Evolutionary conservation across 2,329 filamentous ascomycete species (phyloP), one percentile per base, ranked within the genome.

Genomic region (Harringtonia aguacate): DNA sequence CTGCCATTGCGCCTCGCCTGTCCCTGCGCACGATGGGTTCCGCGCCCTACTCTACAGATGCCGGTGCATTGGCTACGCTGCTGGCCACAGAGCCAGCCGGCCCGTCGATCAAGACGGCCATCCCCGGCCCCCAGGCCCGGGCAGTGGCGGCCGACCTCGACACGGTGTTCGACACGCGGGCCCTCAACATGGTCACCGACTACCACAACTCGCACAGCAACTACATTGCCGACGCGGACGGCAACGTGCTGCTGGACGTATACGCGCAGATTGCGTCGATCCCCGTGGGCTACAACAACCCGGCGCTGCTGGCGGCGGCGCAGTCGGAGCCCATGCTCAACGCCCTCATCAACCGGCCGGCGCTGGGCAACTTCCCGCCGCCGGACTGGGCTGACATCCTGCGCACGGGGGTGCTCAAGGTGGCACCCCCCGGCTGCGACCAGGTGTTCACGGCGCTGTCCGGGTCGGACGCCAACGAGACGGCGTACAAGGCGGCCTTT

Each of bases 201-300:
- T 90, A 86, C 64, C 70, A 73, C 52, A 77, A 80, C 64, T 85
- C 81, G 55, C 65, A 72, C 47, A 87, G 87, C 56, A 94, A 94
- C 69, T 94, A 94, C 60, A 79, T 86, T 52, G 74, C 73, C 29
- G 82, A 86, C 54, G 72, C 79, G 0, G 82, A 86, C 56, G 81
- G 81, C 52, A 86, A 86, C 56, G 64, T 77, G 15, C 66, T 86
- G 46, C 72, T 86, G n/a, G 82, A 86, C 55, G 81, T 86, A 47
- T 90, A 90, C 59, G 85, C 88, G 41, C 88, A 95, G 66, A 95
- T 95, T 58, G 88, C 88, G 50, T 94, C 86, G 35, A 95, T 95
- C 55, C 85, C 88, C 4, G 73, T 95, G 37, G 88, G 88, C 48
- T 95, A 95, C 75, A 94, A 90, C 73, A 95, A 95, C 68, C 81